A percentile compares a stretch with the other conserved stretches of the same genome.
Conservation (phyloP, 225 moss, liverwort and hornwort genomes). For the Lunularia cruciata region DNA sequence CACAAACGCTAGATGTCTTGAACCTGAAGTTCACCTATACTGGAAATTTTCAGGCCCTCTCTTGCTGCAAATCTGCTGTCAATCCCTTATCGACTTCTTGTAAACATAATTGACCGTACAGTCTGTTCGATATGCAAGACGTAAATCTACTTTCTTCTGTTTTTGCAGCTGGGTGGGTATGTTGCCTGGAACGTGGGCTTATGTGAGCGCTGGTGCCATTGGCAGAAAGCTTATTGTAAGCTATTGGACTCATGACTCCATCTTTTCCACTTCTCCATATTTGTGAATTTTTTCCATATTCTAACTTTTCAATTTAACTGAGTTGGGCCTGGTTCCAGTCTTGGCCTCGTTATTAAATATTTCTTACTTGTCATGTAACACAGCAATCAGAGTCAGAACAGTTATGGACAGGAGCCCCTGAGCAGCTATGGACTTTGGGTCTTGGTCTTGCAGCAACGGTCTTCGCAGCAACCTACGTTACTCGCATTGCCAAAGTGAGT, state of each 20-base stretch:
- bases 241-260: neutral
- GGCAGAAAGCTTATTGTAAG: constrained; percentile 84
- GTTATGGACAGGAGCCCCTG: constrained; percentile 57
- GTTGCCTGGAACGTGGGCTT: constrained; percentile 97
- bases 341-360: neutral
- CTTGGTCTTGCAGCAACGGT: constrained; percentile 74
- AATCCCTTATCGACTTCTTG: too few species aligned
- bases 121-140: too few species aligned
- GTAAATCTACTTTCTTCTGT: too few species aligned
- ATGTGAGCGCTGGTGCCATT: constrained; percentile 92
- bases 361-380: neutral
- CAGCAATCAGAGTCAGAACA: constrained; percentile 80
- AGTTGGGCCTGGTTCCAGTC: neutral
- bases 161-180: constrained; percentile 90
- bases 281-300: neutral
- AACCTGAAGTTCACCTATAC: too few species aligned
- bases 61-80: too few species aligned
- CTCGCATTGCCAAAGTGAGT: constrained; percentile 71
- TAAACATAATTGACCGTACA: too few species aligned
- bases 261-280: neutral
- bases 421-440: constrained; percentile 82
- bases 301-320: neutral
- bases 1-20: neutral
- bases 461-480: constrained; percentile 87
- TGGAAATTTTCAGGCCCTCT: neutral